Evolutionary conservation across 257 asterid genomes (phyloP), one percentile per base, ranked within the genome.

Genomic region (Rubia yunnanensis): DNA sequence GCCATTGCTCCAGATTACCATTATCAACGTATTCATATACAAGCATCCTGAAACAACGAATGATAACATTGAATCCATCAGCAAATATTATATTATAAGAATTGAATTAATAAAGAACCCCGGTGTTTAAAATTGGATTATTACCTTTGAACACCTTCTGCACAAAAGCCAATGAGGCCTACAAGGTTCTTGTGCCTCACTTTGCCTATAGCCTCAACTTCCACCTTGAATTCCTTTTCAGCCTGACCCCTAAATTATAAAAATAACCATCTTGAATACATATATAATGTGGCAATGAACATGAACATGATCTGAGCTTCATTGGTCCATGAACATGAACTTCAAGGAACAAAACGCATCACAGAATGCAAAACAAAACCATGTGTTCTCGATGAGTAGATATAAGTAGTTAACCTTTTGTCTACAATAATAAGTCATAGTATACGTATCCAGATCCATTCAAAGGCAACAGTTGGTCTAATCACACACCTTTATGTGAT

Each of bases 1-100:
- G 80, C 98, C 99, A 94, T 76, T 94, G 96, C 83, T 94, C 99
- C 79, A 94, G 73, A 80, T 94, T 94, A 65, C 99, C 99, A 77
- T 94, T 94, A 68, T 88, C 92, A 62, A 94, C 73, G 71, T 82
- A 94, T 83, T 94, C 99, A 38, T 94, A 94, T 35, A 94, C 92
- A 66, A 94, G 98, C 82, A 90, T 30, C 89, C 99, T 94, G 85
- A 68, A 74, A 71, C 14, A 44, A 31, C 50, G 75, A 68, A 31
- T 63, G 75, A 68, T 56, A 57, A 69, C 44, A 60, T 56, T 0
- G 13, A 11, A 35, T 32, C 61, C 31, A 27, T 50, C 30, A 60
- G 27, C 30, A 60, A 23, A 32, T 41, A 46, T 64, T 53, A 17
- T 9, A n/a, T 4, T 0, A 48, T 18, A 62, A 17, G 55, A 36